Percentiles rank a stretch among this genome's conserved stretches.
These are phyloP conservation scores for Malassezia restricta DNA, from an alignment of 1,284 basidiomycete species.

Conservation along the genomic window DNA sequence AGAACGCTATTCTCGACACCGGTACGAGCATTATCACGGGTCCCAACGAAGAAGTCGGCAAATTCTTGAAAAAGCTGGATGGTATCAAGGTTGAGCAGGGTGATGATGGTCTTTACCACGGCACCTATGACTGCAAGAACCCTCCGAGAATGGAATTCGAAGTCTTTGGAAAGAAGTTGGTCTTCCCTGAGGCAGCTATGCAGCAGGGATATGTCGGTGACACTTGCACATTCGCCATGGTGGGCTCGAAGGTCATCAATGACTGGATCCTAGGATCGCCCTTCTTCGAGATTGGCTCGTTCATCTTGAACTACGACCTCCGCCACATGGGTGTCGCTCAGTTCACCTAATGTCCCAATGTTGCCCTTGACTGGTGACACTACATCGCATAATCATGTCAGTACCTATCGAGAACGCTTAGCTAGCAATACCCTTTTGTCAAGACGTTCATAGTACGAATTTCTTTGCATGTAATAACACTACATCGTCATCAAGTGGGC, in stretches of 20 bases:
- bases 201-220: conserved; percentile 28
- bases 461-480: neutral
- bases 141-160: conserved; percentile 42
- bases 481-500: neutral
- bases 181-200: conserved; percentile 20
- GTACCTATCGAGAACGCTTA: neutral
- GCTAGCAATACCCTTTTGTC: neutral
- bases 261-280: conserved; percentile 48
- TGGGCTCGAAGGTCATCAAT: conserved; percentile 32
- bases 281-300: conserved; percentile 35
- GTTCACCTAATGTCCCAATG: neutral
- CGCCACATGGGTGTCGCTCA: conserved; percentile 48
- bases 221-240: conserved; percentile 33
- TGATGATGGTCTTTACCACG: conserved; percentile 39
- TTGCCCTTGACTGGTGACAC: neutral
- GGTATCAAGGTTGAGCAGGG: conserved; percentile 41
- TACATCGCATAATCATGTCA: neutral
- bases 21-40: conserved; percentile 50
- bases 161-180: conserved; percentile 35
- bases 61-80: conserved; percentile 50
- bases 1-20: conserved; percentile 52
- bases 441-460: neutral
- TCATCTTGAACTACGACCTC: conserved; percentile 47
- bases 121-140: conserved; percentile 31
- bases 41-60: conserved; percentile 38